A percentile compares a stretch with the other conserved stretches of the same genome.
phyloP scores from a whole-genome alignment of 169 alveolate species.

The Plasmodium ovale region DNA sequence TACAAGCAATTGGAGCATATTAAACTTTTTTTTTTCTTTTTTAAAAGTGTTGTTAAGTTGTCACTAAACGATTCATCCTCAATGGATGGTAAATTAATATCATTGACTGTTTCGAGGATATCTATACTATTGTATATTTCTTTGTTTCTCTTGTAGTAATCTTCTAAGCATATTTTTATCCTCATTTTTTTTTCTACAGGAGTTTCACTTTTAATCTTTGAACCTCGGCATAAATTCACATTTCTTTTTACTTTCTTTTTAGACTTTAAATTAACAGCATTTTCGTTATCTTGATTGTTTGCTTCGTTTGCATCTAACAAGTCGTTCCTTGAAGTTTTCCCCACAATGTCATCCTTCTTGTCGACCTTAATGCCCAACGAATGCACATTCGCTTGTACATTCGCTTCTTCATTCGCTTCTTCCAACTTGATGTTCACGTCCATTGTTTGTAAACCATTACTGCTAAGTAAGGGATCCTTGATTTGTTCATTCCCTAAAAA shows the following conservation, averaged over 20 bases:
- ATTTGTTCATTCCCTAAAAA: too few species aligned
- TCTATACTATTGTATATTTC: conserved; percentile 52
- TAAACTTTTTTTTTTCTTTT: conserved; percentile 45
- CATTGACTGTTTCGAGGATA: conserved; percentile 10
- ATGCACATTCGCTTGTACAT: too few species aligned
- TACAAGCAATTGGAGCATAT: conserved; percentile 67
- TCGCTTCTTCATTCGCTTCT: too few species aligned
- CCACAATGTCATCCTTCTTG: too few species aligned
- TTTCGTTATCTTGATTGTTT: not conserved
- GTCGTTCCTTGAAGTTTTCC: too few species aligned
- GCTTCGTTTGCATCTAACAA: not conserved
- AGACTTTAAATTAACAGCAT: conserved; percentile 1
- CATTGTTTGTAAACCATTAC: too few species aligned
- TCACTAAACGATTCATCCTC: conserved; percentile 53
- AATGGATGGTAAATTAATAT: conserved; percentile 45
- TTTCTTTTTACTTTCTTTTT: conserved; percentile 29
- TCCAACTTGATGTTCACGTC: too few species aligned
- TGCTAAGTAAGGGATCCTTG: too few species aligned
- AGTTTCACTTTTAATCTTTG: conserved; percentile 24
- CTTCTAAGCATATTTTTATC: conserved; percentile 49
- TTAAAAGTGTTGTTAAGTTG: conserved; percentile 18
- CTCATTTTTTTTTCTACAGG: conserved; percentile 37
- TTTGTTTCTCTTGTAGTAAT: conserved; percentile 36
- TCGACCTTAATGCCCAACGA: too few species aligned
- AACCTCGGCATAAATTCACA: conserved; percentile 17